Base-by-base conservation (phyloP, 2,329 filamentous ascomycete species). In the Chlorencoelia australis region DNA sequence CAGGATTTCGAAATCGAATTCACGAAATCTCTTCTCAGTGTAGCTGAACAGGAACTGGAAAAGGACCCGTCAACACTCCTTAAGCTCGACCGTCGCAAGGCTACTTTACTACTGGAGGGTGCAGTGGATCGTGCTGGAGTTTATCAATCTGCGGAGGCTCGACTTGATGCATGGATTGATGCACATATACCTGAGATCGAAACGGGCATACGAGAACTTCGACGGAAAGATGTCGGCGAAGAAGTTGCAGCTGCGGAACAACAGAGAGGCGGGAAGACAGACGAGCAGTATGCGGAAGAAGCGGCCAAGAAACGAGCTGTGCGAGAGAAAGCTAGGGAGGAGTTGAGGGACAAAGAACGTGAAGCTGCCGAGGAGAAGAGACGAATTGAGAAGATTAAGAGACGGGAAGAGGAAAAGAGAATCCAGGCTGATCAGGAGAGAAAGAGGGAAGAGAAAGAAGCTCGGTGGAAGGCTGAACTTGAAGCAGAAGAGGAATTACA, bases 41-140 rank as follows among this genome's bases (percentile, higher is more conserved):
- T 86, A 37, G 80, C 80, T 35, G 77, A 82, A 46, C 66, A 72
- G 40, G 83, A 91, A 60, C 71, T 88, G 46, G 82, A 88, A 45
- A 74, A 76, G 43, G 83, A 88, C 49, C 75, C 82, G 0, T 69
- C 70, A 18, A 73, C 76, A 42, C 72, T 89, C 7, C 69, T 89
- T 4, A 79, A 78, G 11, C 72, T 85, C 33, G 81, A 87, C 51
- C 77, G 79, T 13, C 68, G 74, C 40, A 83, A 87, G 55, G 80
- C 82, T 4, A 76, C 79, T 2, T 75, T 81, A 0, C 69, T 93
- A 4, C 78, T 88, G 26, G 82, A 88, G 55, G 83, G 84, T 39
- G 81, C 81, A 1, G 72, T 85, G 13, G 82, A 88, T 51, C 75
- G 84, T 42, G 79, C 75, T 14, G 79, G 81, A 17, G 75, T 87